Conservation (phyloP, 2,329 filamentous ascomycete genomes). For the Calonectria leucothoes region DNA sequence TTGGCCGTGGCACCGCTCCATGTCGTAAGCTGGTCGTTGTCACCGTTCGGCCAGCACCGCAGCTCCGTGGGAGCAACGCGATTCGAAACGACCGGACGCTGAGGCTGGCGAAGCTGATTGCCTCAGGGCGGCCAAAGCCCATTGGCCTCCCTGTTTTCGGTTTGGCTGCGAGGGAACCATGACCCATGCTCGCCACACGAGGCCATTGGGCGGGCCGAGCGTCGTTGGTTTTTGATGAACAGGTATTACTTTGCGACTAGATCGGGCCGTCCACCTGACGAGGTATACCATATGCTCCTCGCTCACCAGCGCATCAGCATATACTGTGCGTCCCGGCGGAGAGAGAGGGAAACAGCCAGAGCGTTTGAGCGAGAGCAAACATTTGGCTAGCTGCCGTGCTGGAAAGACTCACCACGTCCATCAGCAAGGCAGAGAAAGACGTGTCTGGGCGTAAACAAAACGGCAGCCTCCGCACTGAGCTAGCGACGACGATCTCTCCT, state of each 20-base stretch:
- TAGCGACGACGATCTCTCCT: neutral
- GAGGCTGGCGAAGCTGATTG: conserved; percentile 6
- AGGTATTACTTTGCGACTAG: neutral
- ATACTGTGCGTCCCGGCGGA: neutral
- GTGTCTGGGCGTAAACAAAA: neutral
- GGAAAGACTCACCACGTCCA: neutral
- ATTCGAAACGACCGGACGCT: conserved; percentile 7
- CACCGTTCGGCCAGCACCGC: conserved; percentile 1
- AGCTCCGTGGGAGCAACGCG: neutral
- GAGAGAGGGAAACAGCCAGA: neutral
- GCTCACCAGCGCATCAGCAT: neutral
- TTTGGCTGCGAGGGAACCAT: conserved; percentile 1
- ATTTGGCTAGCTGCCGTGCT: neutral
- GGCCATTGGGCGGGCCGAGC: conserved; percentile 2
- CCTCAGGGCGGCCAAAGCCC: conserved; percentile 7
- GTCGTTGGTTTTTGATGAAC: neutral
- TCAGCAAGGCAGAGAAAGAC: neutral
- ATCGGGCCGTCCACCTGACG: neutral
- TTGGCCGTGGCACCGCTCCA: neutral
- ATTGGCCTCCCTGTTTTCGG: neutral
- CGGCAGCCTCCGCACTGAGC: neutral
- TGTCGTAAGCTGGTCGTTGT: neutral
- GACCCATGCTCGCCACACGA: neutral
- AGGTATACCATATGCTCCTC: neutral
- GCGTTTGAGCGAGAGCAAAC: neutral